These are phyloP conservation scores for Aspergillus neotritici DNA, from an alignment of 2,329 filamentous ascomycete genomes.

Conservation along the genomic window DNA sequence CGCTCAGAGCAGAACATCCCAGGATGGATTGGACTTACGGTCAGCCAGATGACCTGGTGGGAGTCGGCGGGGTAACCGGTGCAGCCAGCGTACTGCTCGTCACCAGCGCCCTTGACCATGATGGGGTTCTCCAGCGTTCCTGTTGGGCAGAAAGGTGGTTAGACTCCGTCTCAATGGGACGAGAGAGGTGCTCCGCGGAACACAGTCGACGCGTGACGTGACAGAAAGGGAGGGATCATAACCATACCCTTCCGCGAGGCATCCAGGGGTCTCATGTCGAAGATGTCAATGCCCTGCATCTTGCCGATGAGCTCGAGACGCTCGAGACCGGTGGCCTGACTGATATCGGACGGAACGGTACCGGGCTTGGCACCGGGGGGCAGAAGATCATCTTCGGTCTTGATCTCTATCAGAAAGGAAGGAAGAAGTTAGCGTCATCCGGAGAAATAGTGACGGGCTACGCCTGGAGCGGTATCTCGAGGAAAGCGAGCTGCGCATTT, in stretches of 20 bases:
- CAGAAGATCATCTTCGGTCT: conserved; percentile 72
- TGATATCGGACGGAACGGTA: conserved; percentile 85
- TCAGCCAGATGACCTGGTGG: conserved; percentile 85
- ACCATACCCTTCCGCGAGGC: conserved; percentile 72
- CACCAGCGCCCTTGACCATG: conserved; percentile 80
- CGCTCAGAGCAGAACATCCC: not conserved
- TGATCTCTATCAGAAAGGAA: conserved; percentile 61
- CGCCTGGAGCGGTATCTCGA: too few relatives aligned
- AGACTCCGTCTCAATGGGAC: not conserved
- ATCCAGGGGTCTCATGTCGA: conserved; percentile 97
- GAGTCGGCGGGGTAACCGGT: conserved; percentile 91
- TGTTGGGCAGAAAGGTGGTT: conserved; percentile 30
- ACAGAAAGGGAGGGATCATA: conserved; percentile 36
- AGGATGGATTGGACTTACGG: conserved; percentile 53
- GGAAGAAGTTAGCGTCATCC: conserved; percentile 10
- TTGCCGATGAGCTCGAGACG: conserved; percentile 98
- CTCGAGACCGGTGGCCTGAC: conserved; percentile 95
- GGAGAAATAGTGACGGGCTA: conserved; percentile 1
- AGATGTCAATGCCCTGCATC: conserved; percentile 97
- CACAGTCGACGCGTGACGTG: not conserved
- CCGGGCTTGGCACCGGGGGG: conserved; percentile 75
- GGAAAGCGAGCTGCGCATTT: not conserved
- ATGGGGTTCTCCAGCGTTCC: conserved; percentile 89
- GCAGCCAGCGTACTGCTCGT: conserved; percentile 96
- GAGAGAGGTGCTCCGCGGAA: not conserved